phyloP scores from a whole-genome alignment of 1,284 basidiomycete genomes.

The Caloboletus firmus region DNA sequence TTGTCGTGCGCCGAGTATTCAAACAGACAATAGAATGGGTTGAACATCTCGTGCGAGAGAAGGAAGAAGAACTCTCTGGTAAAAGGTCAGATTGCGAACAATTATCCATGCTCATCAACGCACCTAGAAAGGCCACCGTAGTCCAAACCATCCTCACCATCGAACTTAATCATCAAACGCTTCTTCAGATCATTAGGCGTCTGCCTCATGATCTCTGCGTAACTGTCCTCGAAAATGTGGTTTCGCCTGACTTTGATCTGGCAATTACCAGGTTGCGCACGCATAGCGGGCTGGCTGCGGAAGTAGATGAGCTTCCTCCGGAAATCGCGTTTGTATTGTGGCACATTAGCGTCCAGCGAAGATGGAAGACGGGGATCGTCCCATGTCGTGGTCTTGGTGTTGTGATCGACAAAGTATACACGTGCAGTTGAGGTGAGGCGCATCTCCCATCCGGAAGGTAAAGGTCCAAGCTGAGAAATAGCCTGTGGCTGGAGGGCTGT shows the following conservation, averaged over 20 bases:
- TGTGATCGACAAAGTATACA: conserved; percentile 97
- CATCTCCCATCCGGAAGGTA: conserved; percentile 98
- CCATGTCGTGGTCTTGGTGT: conserved; percentile 98
- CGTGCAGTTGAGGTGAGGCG: conserved; percentile 90
- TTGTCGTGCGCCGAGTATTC: conserved; percentile 98
- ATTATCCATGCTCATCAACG: conserved; percentile 21
- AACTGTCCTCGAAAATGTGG: conserved; percentile 94
- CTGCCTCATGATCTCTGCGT: conserved; percentile 95
- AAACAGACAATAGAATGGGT: conserved; percentile 94
- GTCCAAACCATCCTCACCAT: conserved; percentile 94
- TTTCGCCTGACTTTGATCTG: conserved; percentile 93
- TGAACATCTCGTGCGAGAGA: conserved; percentile 94
- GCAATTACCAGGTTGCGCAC: conserved; percentile 87
- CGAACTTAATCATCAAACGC: conserved; percentile 96
- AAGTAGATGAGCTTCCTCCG: conserved; percentile 95
- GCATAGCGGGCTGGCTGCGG: conserved; percentile 90
- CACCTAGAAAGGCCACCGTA: conserved; percentile 91
- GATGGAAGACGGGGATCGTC: conserved; percentile 91
- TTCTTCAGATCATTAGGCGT: conserved; percentile 94
- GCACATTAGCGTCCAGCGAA: conserved; percentile 83
- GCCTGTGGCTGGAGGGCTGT: conserved; percentile 82
- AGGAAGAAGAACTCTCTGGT: conserved; percentile 82
- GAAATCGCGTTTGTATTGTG: conserved; percentile 97
- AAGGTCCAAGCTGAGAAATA: conserved; percentile 86
- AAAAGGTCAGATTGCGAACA: conserved; percentile 15